These are phyloP conservation scores for Aspergillus chevalieri DNA, from an alignment of 2,329 filamentous ascomycete genomes.

Conservation along the genomic window DNA sequence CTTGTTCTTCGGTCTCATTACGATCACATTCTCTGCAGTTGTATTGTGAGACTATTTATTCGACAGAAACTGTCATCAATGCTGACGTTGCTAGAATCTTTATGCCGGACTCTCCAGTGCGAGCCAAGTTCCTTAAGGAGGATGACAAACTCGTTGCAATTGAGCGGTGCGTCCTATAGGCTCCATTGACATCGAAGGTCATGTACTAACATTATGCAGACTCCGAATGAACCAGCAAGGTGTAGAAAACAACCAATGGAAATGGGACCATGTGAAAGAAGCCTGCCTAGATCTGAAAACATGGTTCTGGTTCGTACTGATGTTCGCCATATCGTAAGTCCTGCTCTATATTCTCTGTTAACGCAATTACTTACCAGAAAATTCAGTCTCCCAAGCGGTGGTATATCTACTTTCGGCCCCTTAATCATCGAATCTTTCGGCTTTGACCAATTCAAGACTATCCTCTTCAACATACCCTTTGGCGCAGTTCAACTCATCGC, in stretches of 20 bases:
- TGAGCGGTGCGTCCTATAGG: constrained; percentile 36
- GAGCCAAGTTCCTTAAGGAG: constrained; percentile 51
- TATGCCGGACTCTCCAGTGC: constrained; percentile 60
- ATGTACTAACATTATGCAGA: constrained; percentile 9
- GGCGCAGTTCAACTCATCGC: constrained; percentile 56
- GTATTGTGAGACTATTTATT: constrained; percentile 36
- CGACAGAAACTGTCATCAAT: background rate
- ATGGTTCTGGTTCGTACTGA: constrained; percentile 52
- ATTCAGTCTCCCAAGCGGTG: constrained; percentile 48
- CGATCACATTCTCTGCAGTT: constrained; percentile 45
- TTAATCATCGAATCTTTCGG: constrained; percentile 55
- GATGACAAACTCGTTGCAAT: constrained; percentile 55
- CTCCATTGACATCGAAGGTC: background rate
- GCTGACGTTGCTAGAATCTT: constrained; percentile 26
- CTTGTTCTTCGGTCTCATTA: constrained; percentile 41
- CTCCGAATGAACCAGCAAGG: constrained; percentile 47
- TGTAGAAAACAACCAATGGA: constrained; percentile 40
- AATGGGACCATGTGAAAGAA: constrained; percentile 51
- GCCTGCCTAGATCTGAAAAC: constrained; percentile 54
- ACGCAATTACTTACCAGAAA: background rate
- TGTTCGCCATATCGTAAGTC: constrained; percentile 49
- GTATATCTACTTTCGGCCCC: constrained; percentile 54
- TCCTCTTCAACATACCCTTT: constrained; percentile 57
- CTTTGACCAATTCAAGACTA: constrained; percentile 51
- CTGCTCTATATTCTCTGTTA: background rate